Evolutionary conservation across 2,329 filamentous ascomycete genomes (phyloP).

Genomic region (Ustilaginoidea virens): DNA sequence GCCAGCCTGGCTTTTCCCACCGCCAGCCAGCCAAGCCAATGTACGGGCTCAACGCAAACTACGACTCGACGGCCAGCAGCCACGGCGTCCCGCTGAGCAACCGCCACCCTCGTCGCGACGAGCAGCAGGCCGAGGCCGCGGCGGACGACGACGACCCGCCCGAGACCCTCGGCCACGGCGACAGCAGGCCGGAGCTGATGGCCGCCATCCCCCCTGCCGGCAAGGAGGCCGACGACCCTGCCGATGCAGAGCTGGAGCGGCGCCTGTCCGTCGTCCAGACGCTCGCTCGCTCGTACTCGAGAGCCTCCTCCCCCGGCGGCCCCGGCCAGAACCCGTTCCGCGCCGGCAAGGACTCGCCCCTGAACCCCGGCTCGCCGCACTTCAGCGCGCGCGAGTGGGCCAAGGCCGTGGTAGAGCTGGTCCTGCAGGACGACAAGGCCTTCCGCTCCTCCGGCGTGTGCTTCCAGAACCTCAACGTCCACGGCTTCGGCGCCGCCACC

Average conservation of each 20-base stretch:
- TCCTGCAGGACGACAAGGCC: slow-evolving; percentile 32
- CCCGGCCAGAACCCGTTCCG: slow-evolving; percentile 32
- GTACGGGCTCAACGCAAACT: slow-evolving; percentile 21
- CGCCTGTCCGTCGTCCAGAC: slow-evolving; percentile 37
- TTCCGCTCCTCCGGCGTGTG: slow-evolving; percentile 48
- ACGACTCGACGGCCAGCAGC: slow-evolving; percentile 31
- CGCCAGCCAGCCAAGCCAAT: too few species aligned
- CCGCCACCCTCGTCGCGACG: slow-evolving; percentile 11
- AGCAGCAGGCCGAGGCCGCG: slow-evolving; percentile 11
- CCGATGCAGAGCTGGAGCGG: slow-evolving; percentile 29
- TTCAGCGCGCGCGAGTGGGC: slow-evolving; percentile 45
- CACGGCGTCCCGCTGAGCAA: slow-evolving; percentile 20
- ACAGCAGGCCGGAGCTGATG: slow-evolving; percentile 13
- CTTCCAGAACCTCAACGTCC: slow-evolving; percentile 53
- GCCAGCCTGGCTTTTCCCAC: slow-evolving; percentile 2
- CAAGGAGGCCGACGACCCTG: slow-evolving; percentile 11
- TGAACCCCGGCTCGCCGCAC: slow-evolving; percentile 36
- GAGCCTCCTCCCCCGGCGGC: slow-evolving; percentile 21
- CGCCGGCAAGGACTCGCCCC: slow-evolving; percentile 29
- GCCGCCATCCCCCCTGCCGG: slow-evolving; percentile 14
- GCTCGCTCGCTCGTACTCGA: slow-evolving; percentile 40
- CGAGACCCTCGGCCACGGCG: too few species aligned
- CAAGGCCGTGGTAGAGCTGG: slow-evolving; percentile 38
- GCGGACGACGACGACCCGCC: slow-evolving; percentile 15
- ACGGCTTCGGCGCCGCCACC: slow-evolving; percentile 50